Evolutionary conservation across 2,329 filamentous ascomycete genomes (phyloP).

Genomic region (Alternaria gansuensis): DNA sequence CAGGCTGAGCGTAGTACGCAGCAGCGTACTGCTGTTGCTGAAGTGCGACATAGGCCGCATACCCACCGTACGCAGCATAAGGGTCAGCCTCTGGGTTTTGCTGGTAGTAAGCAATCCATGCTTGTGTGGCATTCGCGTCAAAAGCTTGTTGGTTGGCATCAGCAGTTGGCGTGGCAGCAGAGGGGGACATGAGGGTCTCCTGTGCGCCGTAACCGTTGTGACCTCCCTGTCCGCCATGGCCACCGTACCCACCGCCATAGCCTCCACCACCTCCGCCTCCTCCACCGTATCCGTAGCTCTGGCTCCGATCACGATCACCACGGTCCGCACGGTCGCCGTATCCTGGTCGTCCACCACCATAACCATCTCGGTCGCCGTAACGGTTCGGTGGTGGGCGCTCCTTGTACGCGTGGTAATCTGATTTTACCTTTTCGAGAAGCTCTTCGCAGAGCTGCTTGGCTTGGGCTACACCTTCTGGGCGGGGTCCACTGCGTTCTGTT

Average conservation of each 20-base stretch:
- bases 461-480: slow-evolving; percentile 82
- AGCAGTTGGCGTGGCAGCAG: slow-evolving; percentile 52
- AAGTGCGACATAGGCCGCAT: slow-evolving; percentile 38
- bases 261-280: slow-evolving; percentile 53
- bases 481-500: slow-evolving; percentile 72
- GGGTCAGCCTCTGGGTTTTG: slow-evolving; percentile 82
- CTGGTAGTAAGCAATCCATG: slow-evolving; percentile 71
- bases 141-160: slow-evolving; percentile 52
- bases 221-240: slow-evolving; percentile 46
- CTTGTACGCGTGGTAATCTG: slow-evolving; percentile 91
- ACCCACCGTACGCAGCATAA: slow-evolving; percentile 91
- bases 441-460: slow-evolving; percentile 91
- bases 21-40: slow-evolving; percentile 47
- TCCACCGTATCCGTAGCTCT: slow-evolving; percentile 51
- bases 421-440: slow-evolving; percentile 82
- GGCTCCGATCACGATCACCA: slow-evolving; percentile 52
- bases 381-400: slow-evolving; percentile 65
- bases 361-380: slow-evolving; percentile 55
- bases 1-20: slow-evolving; percentile 42
- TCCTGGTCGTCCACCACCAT: slow-evolving; percentile 48
- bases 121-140: slow-evolving; percentile 83
- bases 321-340: slow-evolving; percentile 56
- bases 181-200: slow-evolving; percentile 45
- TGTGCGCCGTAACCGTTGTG: slow-evolving; percentile 40
- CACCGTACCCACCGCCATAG: slow-evolving; percentile 53